A percentile compares a stretch with the other conserved stretches of the same genome.
Conservation (phyloP, 768 basidiomycete species). For the Kwoniella sp. region DNA sequence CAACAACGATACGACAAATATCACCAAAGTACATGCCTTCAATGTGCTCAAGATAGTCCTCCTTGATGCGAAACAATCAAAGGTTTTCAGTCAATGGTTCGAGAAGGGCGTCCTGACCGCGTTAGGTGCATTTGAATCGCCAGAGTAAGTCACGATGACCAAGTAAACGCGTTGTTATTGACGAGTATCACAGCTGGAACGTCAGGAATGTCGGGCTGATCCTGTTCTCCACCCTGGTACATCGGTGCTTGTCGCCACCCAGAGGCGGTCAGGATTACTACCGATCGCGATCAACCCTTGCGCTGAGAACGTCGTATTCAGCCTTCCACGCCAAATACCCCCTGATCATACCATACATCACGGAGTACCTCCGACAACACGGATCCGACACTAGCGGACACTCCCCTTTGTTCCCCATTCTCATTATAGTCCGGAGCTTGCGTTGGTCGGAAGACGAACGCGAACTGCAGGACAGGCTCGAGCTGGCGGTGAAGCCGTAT, state of each 20-base stretch:
- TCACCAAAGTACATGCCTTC: slow-evolving; percentile 47
- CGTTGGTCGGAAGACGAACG: slow-evolving; percentile 16
- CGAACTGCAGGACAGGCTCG: slow-evolving; percentile 18
- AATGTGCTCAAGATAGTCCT: slow-evolving; percentile 46
- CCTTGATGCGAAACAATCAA: slow-evolving; percentile 40
- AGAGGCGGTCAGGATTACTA: slow-evolving; percentile 33
- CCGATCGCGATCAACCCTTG: slow-evolving; percentile 22
- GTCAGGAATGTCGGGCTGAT: slow-evolving; percentile 48
- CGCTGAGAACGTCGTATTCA: slow-evolving; percentile 30
- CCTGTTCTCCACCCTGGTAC: slow-evolving; percentile 43
- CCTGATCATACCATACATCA: slow-evolving; percentile 24
- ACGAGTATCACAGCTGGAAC: slow-evolving; percentile 49
- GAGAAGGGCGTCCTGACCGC: slow-evolving; percentile 39
- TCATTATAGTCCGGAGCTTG: slow-evolving; percentile 42
- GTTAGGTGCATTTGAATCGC: slow-evolving; percentile 38
- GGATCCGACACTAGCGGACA: slow-evolving; percentile 10
- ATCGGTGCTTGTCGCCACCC: slow-evolving; percentile 32
- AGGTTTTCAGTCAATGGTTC: slow-evolving; percentile 35
- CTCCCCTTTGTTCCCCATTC: slow-evolving; percentile 39
- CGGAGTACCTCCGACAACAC: slow-evolving; percentile 13
- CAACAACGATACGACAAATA: slow-evolving; percentile 25
- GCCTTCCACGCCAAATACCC: slow-evolving; percentile 41
- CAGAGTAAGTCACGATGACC: slow-evolving; percentile 30
- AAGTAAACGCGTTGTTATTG: not conserved
- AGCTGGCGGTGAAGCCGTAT: slow-evolving; percentile 15